Conservation (phyloP, 2,329 filamentous ascomycete genomes). For the Botrytis hyacinthi region DNA sequence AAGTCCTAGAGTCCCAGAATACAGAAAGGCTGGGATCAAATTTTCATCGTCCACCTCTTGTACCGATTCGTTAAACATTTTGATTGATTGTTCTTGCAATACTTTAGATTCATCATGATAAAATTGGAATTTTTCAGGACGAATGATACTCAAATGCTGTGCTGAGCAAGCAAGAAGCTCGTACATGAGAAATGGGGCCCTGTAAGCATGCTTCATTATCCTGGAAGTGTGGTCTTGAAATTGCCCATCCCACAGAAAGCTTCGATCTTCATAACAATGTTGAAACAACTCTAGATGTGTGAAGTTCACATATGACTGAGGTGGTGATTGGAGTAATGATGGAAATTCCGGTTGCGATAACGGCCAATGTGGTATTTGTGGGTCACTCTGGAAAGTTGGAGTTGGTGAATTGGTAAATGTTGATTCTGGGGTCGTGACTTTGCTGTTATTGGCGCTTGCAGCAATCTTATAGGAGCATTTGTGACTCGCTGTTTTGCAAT, state of each 20-base stretch:
- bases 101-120: slow-evolving; percentile 39
- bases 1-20: slow-evolving; percentile 37
- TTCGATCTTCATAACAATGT: not conserved
- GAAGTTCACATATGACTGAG: slow-evolving; percentile 29
- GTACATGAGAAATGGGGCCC: slow-evolving; percentile 38
- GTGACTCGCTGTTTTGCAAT: not conserved
- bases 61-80: slow-evolving; percentile 35
- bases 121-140: slow-evolving; percentile 26
- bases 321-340: not conserved
- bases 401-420: not conserved
- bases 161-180: slow-evolving; percentile 39
- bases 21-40: slow-evolving; percentile 36
- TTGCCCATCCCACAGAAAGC: not conserved
- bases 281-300: slow-evolving; percentile 42
- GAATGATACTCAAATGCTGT: slow-evolving; percentile 37
- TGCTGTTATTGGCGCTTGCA: not conserved
- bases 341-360: not conserved
- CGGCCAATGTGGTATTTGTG: not conserved
- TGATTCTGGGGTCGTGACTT: not conserved
- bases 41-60: slow-evolving; percentile 28
- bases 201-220: not conserved
- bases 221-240: not conserved
- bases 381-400: not conserved
- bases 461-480: slow-evolving; percentile 1
- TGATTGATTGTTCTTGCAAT: slow-evolving; percentile 37